These are phyloP conservation scores for Yamadazyma triangularis DNA, from an alignment of 1,139 yeast genomes.

Conservation along the genomic window DNA sequence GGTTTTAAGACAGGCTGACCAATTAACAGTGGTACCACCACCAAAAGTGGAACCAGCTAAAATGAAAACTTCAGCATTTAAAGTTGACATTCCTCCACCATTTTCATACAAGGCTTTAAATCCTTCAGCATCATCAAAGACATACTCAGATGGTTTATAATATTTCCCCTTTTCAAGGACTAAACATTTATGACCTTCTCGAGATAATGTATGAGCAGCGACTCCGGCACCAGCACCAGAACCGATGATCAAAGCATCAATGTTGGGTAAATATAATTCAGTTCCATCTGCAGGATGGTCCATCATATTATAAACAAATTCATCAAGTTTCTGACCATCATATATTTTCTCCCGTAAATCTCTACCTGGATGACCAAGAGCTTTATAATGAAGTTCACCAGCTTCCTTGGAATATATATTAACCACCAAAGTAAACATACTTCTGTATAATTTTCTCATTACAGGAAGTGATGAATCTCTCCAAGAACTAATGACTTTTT, in stretches of 20 bases:
- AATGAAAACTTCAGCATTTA: conserved; percentile 33
- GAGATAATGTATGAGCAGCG: conserved; percentile 46
- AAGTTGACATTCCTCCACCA: conserved; percentile 30
- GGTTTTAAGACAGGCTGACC: conserved; percentile 57
- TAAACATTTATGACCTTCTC: conserved; percentile 41
- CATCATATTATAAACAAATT: conserved; percentile 27
- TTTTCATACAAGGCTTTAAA: conserved; percentile 35
- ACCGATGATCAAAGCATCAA: conserved; percentile 49
- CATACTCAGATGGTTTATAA: conserved; percentile 32
- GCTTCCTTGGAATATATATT: conserved; percentile 21
- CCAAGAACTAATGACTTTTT: conserved; percentile 29
- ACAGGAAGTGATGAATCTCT: conserved; percentile 30
- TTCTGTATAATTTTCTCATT: conserved; percentile 27
- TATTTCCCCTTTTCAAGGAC: conserved; percentile 54
- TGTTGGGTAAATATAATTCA: conserved; percentile 33
- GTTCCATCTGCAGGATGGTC: conserved; percentile 28
- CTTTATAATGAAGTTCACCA: conserved; percentile 30
- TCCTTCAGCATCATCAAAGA: conserved; percentile 38
- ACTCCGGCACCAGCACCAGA: conserved; percentile 61
- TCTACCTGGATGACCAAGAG: conserved; percentile 31
- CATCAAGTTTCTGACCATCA: conserved; percentile 23
- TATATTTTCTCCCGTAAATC: conserved; percentile 28
- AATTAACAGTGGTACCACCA: conserved; percentile 58
- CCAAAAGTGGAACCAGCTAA: conserved; percentile 58
- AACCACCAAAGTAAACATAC: conserved; percentile 20